Percentiles rank a stretch among this genome's conserved stretches.
These are phyloP conservation scores for Plasmopara viticola DNA, from an alignment of 352 stramenopile species.

Conservation along the genomic window DNA sequence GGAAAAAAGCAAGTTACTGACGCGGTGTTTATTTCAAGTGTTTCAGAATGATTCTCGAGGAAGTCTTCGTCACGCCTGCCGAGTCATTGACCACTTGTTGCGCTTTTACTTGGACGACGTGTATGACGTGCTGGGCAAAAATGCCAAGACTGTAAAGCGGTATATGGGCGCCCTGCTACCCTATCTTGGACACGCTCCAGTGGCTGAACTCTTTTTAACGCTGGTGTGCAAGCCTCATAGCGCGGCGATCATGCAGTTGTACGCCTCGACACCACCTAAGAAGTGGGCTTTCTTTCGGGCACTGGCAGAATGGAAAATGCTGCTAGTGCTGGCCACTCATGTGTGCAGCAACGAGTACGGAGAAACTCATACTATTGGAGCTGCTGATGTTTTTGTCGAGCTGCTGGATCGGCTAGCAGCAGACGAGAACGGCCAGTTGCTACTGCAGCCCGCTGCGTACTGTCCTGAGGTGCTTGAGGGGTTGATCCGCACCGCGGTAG, in stretches of 20 bases:
- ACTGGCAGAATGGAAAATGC: slow-evolving; percentile 84
- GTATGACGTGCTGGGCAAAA: slow-evolving; percentile 73
- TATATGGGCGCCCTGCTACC: slow-evolving; percentile 85
- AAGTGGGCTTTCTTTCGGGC: slow-evolving; percentile 87
- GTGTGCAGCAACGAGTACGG: slow-evolving; percentile 59
- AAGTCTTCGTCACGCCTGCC: slow-evolving; percentile 83
- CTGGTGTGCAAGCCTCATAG: slow-evolving; percentile 84
- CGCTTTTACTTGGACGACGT: slow-evolving; percentile 84
- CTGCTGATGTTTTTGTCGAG: slow-evolving; percentile 85
- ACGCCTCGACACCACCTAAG: slow-evolving; percentile 56
- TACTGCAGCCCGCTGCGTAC: slow-evolving; percentile 82
- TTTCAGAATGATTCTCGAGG: slow-evolving; percentile 63
- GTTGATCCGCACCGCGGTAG: slow-evolving; percentile 59
- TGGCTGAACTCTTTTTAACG: slow-evolving; percentile 84
- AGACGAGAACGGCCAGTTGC: slow-evolving; percentile 84
- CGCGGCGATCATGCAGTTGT: slow-evolving; percentile 59
- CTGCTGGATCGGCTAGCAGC: slow-evolving; percentile 80
- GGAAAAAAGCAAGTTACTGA: slow-evolving; percentile 74
- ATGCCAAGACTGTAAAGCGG: slow-evolving; percentile 49
- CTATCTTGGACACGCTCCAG: slow-evolving; percentile 72
- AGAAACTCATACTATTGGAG: slow-evolving; percentile 69
- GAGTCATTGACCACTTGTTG: slow-evolving; percentile 83
- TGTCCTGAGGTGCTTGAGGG: slow-evolving; percentile 77
- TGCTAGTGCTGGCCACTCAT: slow-evolving; percentile 77
- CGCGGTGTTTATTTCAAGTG: slow-evolving; percentile 73